Percentiles rank a stretch among this genome's conserved stretches.
Conservation (phyloP, 2,329 filamentous ascomycete genomes). For the Fusarium liriodendri region DNA sequence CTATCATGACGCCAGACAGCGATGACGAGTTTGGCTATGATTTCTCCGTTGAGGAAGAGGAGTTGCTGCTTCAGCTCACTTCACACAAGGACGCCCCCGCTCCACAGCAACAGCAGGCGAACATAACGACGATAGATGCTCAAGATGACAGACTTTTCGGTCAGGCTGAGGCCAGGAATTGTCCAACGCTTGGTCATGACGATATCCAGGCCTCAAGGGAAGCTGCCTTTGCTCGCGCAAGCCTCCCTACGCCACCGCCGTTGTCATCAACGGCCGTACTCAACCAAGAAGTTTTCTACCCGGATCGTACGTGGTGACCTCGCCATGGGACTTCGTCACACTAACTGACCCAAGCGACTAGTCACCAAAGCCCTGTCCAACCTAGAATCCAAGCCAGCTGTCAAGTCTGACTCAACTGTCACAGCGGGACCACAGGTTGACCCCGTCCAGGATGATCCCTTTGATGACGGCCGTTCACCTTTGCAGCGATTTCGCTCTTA, state of each 20-base stretch:
- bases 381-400: conserved; percentile 29
- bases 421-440: conserved; percentile 15
- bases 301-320: conserved; percentile 61
- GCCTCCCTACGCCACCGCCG: conserved; percentile 18
- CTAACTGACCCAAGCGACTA: conserved; percentile 77
- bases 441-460: conserved; percentile 12
- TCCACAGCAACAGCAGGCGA: conserved; percentile 21
- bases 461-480: conserved; percentile 62
- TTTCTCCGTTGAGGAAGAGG: conserved; percentile 58
- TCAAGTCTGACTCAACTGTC: conserved; percentile 24
- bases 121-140: conserved; percentile 34
- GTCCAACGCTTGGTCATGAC: conserved; percentile 2
- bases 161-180: conserved; percentile 10
- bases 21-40: conserved; percentile 61
- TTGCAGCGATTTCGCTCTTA: conserved; percentile 82
- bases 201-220: background rate
- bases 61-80: conserved; percentile 53
- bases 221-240: background rate
- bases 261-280: conserved; percentile 24
- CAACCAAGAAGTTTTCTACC: conserved; percentile 55
- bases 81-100: conserved; percentile 29
- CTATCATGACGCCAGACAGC: conserved; percentile 44
- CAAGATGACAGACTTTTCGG: conserved; percentile 21
- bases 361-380: conserved; percentile 60
- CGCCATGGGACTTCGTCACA: conserved; percentile 23